Conservation (phyloP, 2,329 filamentous ascomycete species). For the Fusarium sp. region DNA sequence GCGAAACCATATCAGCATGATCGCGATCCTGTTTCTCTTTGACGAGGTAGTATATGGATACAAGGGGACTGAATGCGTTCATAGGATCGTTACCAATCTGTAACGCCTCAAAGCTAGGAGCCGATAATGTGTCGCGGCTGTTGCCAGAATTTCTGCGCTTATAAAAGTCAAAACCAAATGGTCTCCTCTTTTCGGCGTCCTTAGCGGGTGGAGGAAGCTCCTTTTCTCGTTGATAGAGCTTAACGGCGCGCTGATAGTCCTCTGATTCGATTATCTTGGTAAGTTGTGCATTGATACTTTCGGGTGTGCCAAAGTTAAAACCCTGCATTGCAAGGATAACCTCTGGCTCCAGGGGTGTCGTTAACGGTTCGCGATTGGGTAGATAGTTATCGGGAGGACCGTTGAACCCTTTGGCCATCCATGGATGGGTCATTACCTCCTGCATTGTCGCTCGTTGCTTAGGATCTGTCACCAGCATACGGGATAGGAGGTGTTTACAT, state of each 20-base stretch:
- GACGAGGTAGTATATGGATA: slow-evolving; percentile 97
- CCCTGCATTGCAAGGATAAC: slow-evolving; percentile 96
- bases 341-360: slow-evolving; percentile 83
- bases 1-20: slow-evolving; percentile 54
- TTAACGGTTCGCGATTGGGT: slow-evolving; percentile 84
- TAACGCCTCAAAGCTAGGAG: slow-evolving; percentile 87
- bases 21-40: slow-evolving; percentile 93
- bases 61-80: slow-evolving; percentile 91
- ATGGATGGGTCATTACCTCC: slow-evolving; percentile 95
- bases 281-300: slow-evolving; percentile 84
- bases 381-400: slow-evolving; percentile 90
- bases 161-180: slow-evolving; percentile 95
- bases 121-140: slow-evolving; percentile 87
- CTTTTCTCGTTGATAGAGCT: slow-evolving; percentile 75
- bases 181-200: slow-evolving; percentile 84
- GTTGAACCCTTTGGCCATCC: slow-evolving; percentile 94
- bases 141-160: slow-evolving; percentile 90
- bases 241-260: slow-evolving; percentile 90
- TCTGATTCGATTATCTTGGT: slow-evolving; percentile 91
- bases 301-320: slow-evolving; percentile 93
- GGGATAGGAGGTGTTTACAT: slow-evolving; percentile 90
- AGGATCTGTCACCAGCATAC: slow-evolving; percentile 96
- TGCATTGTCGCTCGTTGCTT: slow-evolving; percentile 85
- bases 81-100: slow-evolving; percentile 86
- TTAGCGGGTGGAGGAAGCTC: slow-evolving; percentile 68